phyloP scores from a whole-genome alignment of 2,329 filamentous ascomycete species.

The Aspergillus sp. region DNA sequence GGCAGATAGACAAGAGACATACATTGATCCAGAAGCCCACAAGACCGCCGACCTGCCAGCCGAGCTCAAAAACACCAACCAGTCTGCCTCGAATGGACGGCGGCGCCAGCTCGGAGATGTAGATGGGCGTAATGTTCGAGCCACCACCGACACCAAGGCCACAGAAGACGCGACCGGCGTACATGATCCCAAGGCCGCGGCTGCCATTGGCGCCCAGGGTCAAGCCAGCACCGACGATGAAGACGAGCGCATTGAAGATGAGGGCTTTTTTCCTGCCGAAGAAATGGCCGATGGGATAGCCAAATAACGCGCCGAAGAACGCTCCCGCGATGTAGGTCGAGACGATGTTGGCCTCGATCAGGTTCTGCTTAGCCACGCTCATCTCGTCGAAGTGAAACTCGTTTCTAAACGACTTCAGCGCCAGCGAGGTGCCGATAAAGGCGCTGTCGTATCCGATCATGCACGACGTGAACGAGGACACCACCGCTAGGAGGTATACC shows the following conservation, averaged over 20 bases:
- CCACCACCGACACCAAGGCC: slow-evolving; percentile 46
- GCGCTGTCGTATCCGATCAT: slow-evolving; percentile 60
- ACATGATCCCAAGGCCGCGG: slow-evolving; percentile 50
- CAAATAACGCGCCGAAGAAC: slow-evolving; percentile 62
- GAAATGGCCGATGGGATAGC: slow-evolving; percentile 55
- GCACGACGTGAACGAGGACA: slow-evolving; percentile 49
- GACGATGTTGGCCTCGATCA: slow-evolving; percentile 65
- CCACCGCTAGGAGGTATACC: slow-evolving; percentile 45
- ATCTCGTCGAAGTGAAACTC: slow-evolving; percentile 58
- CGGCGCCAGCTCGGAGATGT: slow-evolving; percentile 47
- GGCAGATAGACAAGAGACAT: slow-evolving; percentile 7
- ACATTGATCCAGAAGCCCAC: slow-evolving; percentile 39
- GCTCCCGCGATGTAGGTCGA: slow-evolving; percentile 73
- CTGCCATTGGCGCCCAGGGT: slow-evolving; percentile 54
- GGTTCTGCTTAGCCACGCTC: slow-evolving; percentile 39
- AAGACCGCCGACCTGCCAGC: slow-evolving; percentile 40
- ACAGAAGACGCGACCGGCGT: slow-evolving; percentile 44
- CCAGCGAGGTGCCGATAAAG: slow-evolving; percentile 69
- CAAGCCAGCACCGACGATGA: slow-evolving; percentile 57
- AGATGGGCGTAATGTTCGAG: slow-evolving; percentile 49
- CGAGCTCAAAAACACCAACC: slow-evolving; percentile 45
- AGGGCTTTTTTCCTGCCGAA: slow-evolving; percentile 56
- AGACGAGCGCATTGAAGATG: slow-evolving; percentile 51
- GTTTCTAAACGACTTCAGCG: slow-evolving; percentile 56
- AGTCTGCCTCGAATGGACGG: slow-evolving; percentile 46